phyloP scores from a whole-genome alignment of 2,329 filamentous ascomycete species.

The Exutisphaerella laricina region DNA sequence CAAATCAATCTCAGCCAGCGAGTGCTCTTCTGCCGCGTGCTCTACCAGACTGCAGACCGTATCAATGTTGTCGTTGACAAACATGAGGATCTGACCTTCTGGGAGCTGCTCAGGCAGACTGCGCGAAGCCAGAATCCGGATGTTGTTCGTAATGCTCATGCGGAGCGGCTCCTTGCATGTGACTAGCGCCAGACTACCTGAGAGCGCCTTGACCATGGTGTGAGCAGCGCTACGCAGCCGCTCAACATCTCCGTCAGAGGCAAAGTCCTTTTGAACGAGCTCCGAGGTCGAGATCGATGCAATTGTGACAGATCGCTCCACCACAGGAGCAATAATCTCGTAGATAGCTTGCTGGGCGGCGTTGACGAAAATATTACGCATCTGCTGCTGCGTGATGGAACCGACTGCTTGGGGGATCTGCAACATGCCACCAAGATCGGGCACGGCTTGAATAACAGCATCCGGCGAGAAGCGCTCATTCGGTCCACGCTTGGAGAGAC shows the following conservation, averaged over 20 bases:
- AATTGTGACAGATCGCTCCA: conserved; percentile 95
- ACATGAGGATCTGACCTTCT: conserved; percentile 95
- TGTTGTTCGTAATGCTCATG: conserved; percentile 96
- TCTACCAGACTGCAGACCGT: conserved; percentile 90
- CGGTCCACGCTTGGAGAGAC: conserved; percentile 56
- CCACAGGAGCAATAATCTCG: conserved; percentile 95
- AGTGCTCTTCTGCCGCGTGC: conserved; percentile 89
- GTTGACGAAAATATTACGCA: conserved; percentile 69
- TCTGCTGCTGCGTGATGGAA: conserved; percentile 63
- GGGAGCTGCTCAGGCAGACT: conserved; percentile 67
- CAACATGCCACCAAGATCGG: conserved; percentile 74
- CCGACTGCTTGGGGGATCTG: conserved; percentile 72
- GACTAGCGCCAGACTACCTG: conserved; percentile 89
- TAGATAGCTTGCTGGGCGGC: conserved; percentile 86
- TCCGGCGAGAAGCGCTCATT: conserved; percentile 70
- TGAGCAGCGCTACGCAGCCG: conserved; percentile 80
- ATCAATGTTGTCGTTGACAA: conserved; percentile 96
- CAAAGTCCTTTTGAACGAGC: conserved; percentile 94
- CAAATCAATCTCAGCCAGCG: conserved; percentile 89
- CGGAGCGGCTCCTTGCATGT: conserved; percentile 95
- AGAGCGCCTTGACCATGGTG: conserved; percentile 90
- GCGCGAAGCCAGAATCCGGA: conserved; percentile 68
- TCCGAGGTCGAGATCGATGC: conserved; percentile 94
- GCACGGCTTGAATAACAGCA: conserved; percentile 71
- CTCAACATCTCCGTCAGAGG: conserved; percentile 84